Evolutionary conservation across 208 protist genomes (phyloP).

Genomic region (Perkinsela sp.): DNA sequence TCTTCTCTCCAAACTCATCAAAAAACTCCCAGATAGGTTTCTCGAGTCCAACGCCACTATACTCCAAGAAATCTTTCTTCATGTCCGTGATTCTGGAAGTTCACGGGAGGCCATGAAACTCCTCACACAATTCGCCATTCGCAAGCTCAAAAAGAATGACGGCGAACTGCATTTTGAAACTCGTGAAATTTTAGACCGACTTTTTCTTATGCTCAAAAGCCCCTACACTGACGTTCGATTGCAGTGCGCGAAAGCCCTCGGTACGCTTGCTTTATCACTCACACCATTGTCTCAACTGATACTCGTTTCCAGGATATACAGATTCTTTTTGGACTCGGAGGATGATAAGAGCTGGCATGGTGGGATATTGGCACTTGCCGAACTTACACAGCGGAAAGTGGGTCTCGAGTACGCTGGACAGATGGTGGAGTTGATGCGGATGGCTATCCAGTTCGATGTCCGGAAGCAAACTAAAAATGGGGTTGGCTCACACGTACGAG

Average conservation of each 20-base stretch:
- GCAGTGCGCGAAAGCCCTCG: background rate
- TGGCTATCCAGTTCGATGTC: too few relatives aligned
- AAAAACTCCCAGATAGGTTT: background rate
- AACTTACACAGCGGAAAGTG: too few relatives aligned
- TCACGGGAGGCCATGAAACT: background rate
- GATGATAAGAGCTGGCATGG: background rate
- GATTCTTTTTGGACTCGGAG: background rate
- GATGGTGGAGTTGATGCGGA: too few relatives aligned
- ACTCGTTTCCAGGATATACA: background rate
- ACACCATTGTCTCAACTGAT: background rate
- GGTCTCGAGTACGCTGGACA: too few relatives aligned
- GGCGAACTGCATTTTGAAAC: too few relatives aligned
- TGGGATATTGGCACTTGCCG: background rate
- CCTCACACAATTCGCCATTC: background rate
- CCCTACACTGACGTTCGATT: background rate
- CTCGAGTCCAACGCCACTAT: background rate
- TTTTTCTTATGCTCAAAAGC: background rate
- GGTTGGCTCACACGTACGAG: conserved; percentile 86
- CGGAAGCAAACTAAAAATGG: too few relatives aligned
- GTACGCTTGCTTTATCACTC: background rate
- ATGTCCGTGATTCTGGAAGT: background rate
- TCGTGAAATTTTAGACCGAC: too few relatives aligned
- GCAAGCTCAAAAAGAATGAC: background rate
- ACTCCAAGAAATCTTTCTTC: background rate
- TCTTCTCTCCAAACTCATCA: background rate